phyloP scores from a whole-genome alignment of 2,329 filamentous ascomycete genomes.

The Trichoderma guizhouense region DNA sequence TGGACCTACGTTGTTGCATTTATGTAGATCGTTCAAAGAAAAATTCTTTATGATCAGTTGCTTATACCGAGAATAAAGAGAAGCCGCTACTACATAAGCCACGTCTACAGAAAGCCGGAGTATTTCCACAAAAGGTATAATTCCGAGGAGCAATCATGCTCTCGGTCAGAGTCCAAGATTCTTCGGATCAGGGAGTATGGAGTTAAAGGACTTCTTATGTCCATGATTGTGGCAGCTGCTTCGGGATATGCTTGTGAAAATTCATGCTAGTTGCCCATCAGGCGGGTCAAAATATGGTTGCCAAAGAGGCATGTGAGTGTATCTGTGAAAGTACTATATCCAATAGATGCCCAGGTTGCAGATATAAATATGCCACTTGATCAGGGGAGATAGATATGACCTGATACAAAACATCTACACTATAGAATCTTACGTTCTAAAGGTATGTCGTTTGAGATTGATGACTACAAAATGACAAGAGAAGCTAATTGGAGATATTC shows the following conservation, averaged over 20 bases:
- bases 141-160: background rate
- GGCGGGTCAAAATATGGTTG: background rate
- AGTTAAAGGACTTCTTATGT: background rate
- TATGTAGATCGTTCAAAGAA: background rate
- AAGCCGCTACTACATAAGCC: background rate
- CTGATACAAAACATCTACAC: background rate
- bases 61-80: background rate
- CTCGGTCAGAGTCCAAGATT: background rate
- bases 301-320: background rate
- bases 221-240: background rate
- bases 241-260: background rate
- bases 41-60: background rate
- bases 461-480: background rate
- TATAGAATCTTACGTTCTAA: background rate
- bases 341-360: background rate
- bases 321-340: background rate
- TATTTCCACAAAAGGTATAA: background rate
- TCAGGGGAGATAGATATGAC: background rate
- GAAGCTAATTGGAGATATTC: background rate
- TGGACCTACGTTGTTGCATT: background rate
- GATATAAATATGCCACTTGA: background rate
- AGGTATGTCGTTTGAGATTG: background rate
- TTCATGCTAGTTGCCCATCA: background rate
- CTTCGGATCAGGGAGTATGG: background rate
- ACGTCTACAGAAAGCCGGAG: background rate